These are phyloP conservation scores for Colletotrichum musae DNA, from an alignment of 2,329 filamentous ascomycete species.

Conservation along the genomic window DNA sequence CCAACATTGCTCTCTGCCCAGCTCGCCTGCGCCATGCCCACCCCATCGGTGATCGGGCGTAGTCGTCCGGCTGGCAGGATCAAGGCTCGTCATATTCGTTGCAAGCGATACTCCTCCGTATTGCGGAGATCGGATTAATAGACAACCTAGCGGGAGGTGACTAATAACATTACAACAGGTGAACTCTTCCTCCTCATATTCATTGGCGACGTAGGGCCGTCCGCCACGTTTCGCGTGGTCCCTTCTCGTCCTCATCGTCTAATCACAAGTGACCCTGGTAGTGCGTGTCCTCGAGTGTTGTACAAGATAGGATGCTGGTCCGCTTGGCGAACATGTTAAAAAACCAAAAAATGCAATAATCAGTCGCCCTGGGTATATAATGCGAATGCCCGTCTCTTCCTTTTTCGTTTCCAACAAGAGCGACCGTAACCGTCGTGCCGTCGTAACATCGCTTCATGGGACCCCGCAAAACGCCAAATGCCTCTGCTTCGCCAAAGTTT, in stretches of 20 bases:
- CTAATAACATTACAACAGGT: slow-evolving; percentile 14
- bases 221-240: slow-evolving; percentile 8
- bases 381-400: slow-evolving; percentile 24
- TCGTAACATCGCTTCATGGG: slow-evolving; percentile 19
- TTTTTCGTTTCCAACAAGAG: slow-evolving; percentile 15
- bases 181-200: neutral
- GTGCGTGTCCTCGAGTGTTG: neutral
- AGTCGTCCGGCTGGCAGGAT: neutral
- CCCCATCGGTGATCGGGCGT: neutral
- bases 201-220: neutral
- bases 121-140: slow-evolving; percentile 8
- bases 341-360: slow-evolving; percentile 1
- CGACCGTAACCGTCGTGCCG: slow-evolving; percentile 22
- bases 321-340: neutral
- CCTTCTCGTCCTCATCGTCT: slow-evolving; percentile 5
- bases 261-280: neutral
- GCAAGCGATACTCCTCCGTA: neutral
- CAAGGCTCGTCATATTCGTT: neutral
- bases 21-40: slow-evolving; percentile 9
- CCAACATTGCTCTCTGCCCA: neutral
- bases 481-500: slow-evolving; percentile 8
- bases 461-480: slow-evolving; percentile 19
- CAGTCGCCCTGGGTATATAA: slow-evolving; percentile 37
- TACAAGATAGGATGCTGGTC: slow-evolving; percentile 17
- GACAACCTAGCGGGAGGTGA: neutral